Evolutionary conservation across 768 basidiomycete genomes (phyloP), one percentile per base, ranked within the genome.

Genomic region (Mycena latifolia): DNA sequence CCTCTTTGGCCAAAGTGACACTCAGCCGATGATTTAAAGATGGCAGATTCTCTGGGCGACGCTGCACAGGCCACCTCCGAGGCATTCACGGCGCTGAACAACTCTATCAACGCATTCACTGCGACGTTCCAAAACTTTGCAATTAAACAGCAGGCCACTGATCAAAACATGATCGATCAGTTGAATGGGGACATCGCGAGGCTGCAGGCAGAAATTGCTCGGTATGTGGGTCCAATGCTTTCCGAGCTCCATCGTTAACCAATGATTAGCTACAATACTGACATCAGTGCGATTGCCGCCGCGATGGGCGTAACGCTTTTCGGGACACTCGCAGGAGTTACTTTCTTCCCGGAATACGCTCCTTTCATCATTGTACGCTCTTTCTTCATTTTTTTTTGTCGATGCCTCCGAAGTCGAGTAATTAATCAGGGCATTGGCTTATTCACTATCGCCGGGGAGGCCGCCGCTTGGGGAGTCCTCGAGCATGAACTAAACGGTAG

Each of bases 71-170:
- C 45, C 29, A 57, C 55, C 22, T 24, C 55, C n/a, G 15, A 57
- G 22, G 22, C 41, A 47, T 57, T 57, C 55, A 28, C 37, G 5
- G 10, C 15, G 11, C 7, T 57, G 29, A 57, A n/a, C n/a, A 35
- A 57, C 55, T 46, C 55, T 27, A 46, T 57, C 20, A 57, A 57
- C 29, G 45, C 41, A 4, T 57, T 57, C 45, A 43, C 29, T 22
- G 10, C 41, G 27, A 29, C 31, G 20, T 46, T 47, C 55, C 22
- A 31, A 25, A 35, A 14, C 5, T 57, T 45, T 46, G 55, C 55
- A 27, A 3, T 25, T 18, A 5, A 25, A 39, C 33, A 54, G 33
- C 7, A 39, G 22, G n/a, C 20, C 8, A 10, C 52, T 35, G 52
- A 54, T 54, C 52, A 54, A 15, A 22, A 54, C 9, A 37, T 37